Percentiles rank a stretch among this genome's conserved stretches.
phyloP scores from a whole-genome alignment of 164 flowering plant species.

The Magnolia kwangsiensis region DNA sequence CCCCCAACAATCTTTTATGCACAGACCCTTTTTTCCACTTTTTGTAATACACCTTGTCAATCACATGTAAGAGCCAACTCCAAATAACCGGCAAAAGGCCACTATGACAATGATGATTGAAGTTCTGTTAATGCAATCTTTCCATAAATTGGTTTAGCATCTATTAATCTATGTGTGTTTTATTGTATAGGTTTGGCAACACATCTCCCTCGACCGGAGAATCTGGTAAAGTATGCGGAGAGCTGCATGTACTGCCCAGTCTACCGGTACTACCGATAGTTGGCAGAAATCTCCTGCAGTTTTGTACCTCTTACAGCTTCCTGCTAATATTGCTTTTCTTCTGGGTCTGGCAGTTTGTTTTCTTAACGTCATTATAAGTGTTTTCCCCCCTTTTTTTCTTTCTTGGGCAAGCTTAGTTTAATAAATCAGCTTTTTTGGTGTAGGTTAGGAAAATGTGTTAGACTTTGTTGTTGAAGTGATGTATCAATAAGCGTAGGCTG shows the following conservation, averaged over 20 bases:
- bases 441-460: neutral
- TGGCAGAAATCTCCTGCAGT: neutral
- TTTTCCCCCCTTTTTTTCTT: neutral
- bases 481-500: neutral
- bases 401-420: neutral
- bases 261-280: constrained; percentile 56
- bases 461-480: neutral
- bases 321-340: neutral
- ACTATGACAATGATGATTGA: neutral
- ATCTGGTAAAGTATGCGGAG: constrained; percentile 76
- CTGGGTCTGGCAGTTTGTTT: neutral
- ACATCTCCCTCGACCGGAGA: constrained; percentile 73
- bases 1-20: neutral
- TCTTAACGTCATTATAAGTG: neutral
- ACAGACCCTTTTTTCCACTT: neutral
- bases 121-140: neutral
- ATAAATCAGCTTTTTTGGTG: neutral
- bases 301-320: neutral
- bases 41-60: neutral
- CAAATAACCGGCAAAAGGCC: neutral
- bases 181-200: constrained; percentile 61
- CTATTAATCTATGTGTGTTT: neutral
- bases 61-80: neutral
- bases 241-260: constrained; percentile 92
- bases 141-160: neutral